A percentile compares a stretch with the other conserved stretches of the same genome.
Conservation (phyloP, 176 grass and related monocot genomes). For the Tillandsia fasciculata region DNA sequence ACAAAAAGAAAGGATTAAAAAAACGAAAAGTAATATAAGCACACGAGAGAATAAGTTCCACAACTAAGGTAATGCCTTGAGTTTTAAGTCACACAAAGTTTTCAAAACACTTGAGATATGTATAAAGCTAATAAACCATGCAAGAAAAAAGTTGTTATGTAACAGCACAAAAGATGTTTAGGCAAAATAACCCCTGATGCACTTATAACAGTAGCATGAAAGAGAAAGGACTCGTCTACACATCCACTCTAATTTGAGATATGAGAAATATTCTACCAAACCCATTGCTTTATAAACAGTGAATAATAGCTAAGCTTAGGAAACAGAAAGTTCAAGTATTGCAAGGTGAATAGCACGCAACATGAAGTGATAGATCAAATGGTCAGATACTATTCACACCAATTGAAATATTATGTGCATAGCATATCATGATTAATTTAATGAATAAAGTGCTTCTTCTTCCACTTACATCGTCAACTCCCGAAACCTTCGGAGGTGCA, state of each 20-base stretch:
- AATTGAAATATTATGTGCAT: not conserved
- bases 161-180: not conserved
- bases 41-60: not conserved
- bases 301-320: too few species aligned
- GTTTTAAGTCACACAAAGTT: not conserved
- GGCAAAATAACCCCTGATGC: too few species aligned
- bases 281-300: too few species aligned
- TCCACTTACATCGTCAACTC: conserved; percentile 82
- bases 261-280: too few species aligned
- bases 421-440: conserved; percentile 5
- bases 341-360: not conserved
- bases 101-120: not conserved
- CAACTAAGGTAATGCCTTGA: not conserved
- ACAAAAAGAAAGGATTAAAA: conserved; percentile 3
- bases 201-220: too few species aligned
- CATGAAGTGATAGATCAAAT: not conserved
- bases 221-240: too few species aligned
- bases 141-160: not conserved
- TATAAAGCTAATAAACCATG: not conserved
- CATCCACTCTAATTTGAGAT: too few species aligned
- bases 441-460: not conserved
- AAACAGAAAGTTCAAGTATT: too few species aligned
- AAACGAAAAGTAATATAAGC: not conserved
- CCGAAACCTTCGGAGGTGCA: conserved; percentile 75
- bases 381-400: not conserved